These are phyloP conservation scores for Kregervanrija fluxuum DNA, from an alignment of 805 yeast species.

Conservation along the genomic window DNA sequence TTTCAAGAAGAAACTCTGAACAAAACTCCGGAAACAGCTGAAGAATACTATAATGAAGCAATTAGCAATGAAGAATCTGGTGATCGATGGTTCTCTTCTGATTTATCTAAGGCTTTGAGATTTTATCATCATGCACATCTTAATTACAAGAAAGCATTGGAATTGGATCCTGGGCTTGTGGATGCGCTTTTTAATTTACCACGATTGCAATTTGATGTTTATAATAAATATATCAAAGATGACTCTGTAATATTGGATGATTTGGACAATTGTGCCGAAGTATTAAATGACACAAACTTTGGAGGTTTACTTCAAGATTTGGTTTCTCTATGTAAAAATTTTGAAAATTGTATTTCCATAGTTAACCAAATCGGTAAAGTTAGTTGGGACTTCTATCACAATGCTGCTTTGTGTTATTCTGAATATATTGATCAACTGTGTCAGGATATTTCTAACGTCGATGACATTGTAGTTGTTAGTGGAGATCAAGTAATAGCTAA, in stretches of 20 bases:
- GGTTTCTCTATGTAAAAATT: constrained; percentile 29
- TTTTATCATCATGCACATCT: constrained; percentile 54
- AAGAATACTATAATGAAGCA: constrained; percentile 50
- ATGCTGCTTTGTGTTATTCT: constrained; percentile 39
- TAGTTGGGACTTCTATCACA: constrained; percentile 40
- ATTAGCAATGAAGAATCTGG: constrained; percentile 65
- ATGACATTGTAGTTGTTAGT: background rate
- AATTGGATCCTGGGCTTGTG: constrained; percentile 15
- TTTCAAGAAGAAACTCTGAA: background rate
- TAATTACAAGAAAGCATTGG: constrained; percentile 34
- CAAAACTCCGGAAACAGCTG: constrained; percentile 33
- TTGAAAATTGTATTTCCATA: constrained; percentile 30
- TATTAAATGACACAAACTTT: constrained; percentile 13
- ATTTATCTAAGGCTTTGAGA: constrained; percentile 54
- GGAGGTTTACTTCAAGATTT: constrained; percentile 35
- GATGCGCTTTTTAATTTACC: constrained; percentile 56
- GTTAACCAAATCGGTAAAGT: constrained; percentile 9
- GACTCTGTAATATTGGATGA: constrained; percentile 35
- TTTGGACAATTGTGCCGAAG: constrained; percentile 28
- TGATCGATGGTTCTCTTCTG: constrained; percentile 65
- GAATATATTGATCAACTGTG: constrained; percentile 35
- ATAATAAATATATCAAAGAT: constrained; percentile 39
- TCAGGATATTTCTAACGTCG: constrained; percentile 2
- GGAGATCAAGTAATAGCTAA: background rate
- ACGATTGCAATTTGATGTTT: constrained; percentile 52